phyloP scores from a whole-genome alignment of 257 asterid species.

The Jaltomata sinuosa region DNA sequence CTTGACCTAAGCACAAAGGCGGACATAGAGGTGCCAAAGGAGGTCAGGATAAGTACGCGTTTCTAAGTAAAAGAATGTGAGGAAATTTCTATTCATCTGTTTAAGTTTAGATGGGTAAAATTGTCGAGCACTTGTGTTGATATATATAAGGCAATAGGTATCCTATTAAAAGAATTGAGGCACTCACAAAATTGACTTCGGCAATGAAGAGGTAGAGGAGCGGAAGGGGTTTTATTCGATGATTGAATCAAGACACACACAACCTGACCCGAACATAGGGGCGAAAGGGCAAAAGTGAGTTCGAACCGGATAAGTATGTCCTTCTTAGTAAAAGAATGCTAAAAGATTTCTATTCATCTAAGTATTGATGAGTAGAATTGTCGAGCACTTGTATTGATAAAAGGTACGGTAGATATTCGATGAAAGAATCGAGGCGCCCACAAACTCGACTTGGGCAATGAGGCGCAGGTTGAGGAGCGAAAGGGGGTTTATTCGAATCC shows the following conservation, averaged over 20 bases:
- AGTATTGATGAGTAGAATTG: not conserved
- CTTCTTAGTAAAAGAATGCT: no score
- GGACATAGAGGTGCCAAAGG: not conserved
- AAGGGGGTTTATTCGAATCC: not conserved
- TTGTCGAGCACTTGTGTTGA: no score
- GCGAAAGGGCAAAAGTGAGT: no score
- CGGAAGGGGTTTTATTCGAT: not conserved
- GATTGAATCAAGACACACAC: no score
- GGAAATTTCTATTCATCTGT: not conserved
- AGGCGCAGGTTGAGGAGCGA: not conserved
- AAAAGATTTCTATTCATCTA: no score
- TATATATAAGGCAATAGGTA: no score
- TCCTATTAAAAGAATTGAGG: no score
- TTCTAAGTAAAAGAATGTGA: not conserved
- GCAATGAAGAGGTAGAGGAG: no score
- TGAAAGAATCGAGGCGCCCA: not conserved
- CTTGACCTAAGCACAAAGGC: no score
- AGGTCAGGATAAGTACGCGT: not conserved
- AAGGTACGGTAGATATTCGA: accelerated
- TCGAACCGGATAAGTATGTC: no score
- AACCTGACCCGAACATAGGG: no score
- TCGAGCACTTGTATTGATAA: not conserved
- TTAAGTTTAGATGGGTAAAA: not conserved
- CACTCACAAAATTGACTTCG: no score
- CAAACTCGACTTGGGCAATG: not conserved